Base-by-base conservation (phyloP, 345 rosid species). In the Eucalyptus coolabah region DNA sequence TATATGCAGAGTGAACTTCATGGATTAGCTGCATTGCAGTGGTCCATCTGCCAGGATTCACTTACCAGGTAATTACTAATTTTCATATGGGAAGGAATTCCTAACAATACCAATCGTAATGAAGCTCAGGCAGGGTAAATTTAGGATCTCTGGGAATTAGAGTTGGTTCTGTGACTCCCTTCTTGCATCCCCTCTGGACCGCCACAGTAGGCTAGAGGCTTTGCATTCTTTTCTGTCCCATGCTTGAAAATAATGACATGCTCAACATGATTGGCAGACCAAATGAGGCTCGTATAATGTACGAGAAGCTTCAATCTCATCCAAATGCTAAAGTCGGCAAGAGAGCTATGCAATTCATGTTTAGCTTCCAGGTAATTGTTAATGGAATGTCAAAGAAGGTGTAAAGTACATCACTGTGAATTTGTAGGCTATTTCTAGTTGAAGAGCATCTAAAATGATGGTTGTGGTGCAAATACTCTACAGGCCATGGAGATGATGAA, bases 1-100 rank as follows among this genome's bases (percentile, higher is more conserved):
- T 54, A 26, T 54, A 12, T 34, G 81, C 96, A 96, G 99, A 97
- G 96, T 90, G 98, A 96, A 91, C 95, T 96, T 90, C 96, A 96
- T 93, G 99, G 99, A 88, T 91, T 92, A 93, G 99, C 98, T 50
- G 99, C 98, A 93, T 92, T 97, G 94, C 97, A 96, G 89, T 97
- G 99, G 99, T 93, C 98, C 90, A 93, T 96, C 88, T 97, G 99
- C 91, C 97, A 94, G 91, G 99, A 96, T 94, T 97, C 99, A 87
- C 96, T 96, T n/a, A 63, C 88, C 19, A 92, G 96, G 97, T 95
- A 89, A 86, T 47, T 67, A 50, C 42, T n/a, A n/a, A 8, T 88
- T 21, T 50, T 28, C 32, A 34, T 59, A 15, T 28, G 63, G 16
- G 51, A 44, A 14, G 40, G 49, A 56, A 59, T 37, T 65, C 67